Percentiles rank a stretch among this genome's conserved stretches.
phyloP scores from a whole-genome alignment of 1,139 yeast genomes.

The Ogataea hybrid region DNA sequence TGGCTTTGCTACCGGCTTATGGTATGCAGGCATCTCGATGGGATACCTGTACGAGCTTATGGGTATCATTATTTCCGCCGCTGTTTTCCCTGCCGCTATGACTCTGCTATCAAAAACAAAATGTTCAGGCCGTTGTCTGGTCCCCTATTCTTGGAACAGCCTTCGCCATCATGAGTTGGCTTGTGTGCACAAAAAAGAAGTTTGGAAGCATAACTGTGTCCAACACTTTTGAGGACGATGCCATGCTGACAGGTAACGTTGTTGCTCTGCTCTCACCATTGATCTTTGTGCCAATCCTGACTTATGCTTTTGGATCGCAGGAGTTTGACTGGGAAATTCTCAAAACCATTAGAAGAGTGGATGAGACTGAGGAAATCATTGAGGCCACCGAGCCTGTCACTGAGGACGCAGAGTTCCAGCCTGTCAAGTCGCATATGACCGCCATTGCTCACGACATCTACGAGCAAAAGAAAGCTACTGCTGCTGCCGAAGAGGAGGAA shows the following conservation, averaged over 20 bases:
- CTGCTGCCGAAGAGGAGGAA: conserved; percentile 41
- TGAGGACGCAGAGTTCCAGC: conserved; percentile 18
- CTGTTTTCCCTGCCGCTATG: conserved; percentile 73
- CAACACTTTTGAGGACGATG: conserved; percentile 71
- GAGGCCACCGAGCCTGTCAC: conserved; percentile 39
- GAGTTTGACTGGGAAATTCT: conserved; percentile 71
- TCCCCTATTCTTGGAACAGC: conserved; percentile 63
- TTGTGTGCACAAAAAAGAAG: conserved; percentile 54
- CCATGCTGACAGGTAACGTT: conserved; percentile 85
- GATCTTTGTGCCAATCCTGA: conserved; percentile 63
- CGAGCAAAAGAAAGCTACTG: conserved; percentile 39
- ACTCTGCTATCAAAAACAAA: conserved; percentile 60
- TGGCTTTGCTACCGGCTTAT: conserved; percentile 76
- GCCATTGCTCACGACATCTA: conserved; percentile 31
- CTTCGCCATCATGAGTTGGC: conserved; percentile 65
- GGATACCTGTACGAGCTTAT: conserved; percentile 83
- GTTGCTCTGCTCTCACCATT: conserved; percentile 79
- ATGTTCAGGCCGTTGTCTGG: conserved; percentile 30
- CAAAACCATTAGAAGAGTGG: conserved; percentile 56
- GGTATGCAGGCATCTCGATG: conserved; percentile 80
- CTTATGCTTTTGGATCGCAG: conserved; percentile 61
- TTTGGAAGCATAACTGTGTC: conserved; percentile 55
- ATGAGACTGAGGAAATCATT: conserved; percentile 49
- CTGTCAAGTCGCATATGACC: conserved; percentile 20
- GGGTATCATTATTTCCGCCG: conserved; percentile 86